Percentiles rank a stretch among this genome's conserved stretches.
Conservation (phyloP, 2,329 filamentous ascomycete genomes). For the Fusarium sp. region DNA sequence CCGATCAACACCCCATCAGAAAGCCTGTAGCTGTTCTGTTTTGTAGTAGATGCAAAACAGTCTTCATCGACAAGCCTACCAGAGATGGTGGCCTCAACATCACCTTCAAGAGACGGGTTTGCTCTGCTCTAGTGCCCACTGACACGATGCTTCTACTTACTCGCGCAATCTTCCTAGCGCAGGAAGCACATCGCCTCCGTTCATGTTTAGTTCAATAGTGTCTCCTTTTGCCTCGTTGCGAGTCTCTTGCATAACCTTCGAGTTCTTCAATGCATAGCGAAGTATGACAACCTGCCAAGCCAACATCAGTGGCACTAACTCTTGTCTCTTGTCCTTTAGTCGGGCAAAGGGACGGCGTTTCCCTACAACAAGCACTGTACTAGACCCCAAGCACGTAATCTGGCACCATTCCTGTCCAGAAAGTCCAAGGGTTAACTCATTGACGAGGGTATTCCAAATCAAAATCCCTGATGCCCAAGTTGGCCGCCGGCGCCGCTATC, state of each 20-base stretch:
- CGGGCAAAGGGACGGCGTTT: too few relatives aligned
- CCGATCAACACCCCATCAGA: background rate
- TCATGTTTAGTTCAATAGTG: background rate
- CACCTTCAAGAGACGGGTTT: background rate
- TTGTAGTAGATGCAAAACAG: background rate
- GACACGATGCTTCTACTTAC: background rate
- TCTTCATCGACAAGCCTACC: background rate
- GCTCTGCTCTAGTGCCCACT: background rate
- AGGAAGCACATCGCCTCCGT: background rate
- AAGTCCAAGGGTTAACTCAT: too few relatives aligned
- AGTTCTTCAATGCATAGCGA: background rate
- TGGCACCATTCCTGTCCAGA: background rate
- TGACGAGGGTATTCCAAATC: conserved; percentile 3
- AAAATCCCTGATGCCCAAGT: background rate
- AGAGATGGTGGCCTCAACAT: background rate
- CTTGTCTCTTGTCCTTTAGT: background rate
- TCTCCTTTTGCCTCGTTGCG: background rate
- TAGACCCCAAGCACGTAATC: background rate
- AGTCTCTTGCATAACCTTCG: background rate
- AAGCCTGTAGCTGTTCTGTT: background rate
- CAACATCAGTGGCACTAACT: background rate
- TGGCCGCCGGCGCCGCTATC: background rate
- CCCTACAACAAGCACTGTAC: background rate
- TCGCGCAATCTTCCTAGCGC: background rate
- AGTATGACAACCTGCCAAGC: background rate